These are phyloP conservation scores for Lomentospora prolificans DNA, from an alignment of 2,329 filamentous ascomycete species.

Conservation along the genomic window DNA sequence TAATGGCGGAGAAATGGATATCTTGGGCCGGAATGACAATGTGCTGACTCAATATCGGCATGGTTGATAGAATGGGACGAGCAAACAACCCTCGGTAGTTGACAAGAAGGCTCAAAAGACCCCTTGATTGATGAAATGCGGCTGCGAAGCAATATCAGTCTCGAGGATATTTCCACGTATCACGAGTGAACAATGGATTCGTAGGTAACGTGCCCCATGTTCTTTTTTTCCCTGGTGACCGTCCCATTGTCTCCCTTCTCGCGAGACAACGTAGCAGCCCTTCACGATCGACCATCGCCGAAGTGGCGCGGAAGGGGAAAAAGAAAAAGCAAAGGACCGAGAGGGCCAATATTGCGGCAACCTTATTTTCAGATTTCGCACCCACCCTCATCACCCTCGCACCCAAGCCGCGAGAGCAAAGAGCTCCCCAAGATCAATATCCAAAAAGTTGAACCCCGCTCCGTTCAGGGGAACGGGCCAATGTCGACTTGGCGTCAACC, in stretches of 20 bases:
- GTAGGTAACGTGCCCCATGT: too few relatives aligned
- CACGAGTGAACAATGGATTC: too few relatives aligned
- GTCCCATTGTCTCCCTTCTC: too few relatives aligned
- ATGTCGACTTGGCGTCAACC: background rate
- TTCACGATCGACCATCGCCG: background rate
- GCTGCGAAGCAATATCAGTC: background rate
- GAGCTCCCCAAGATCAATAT: background rate
- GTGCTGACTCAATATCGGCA: background rate
- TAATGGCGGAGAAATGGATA: background rate
- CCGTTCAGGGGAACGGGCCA: background rate
- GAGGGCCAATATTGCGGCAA: background rate
- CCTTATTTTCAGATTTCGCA: background rate
- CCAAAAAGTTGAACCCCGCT: background rate
- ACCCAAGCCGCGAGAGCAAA: too few relatives aligned
- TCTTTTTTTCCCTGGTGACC: too few relatives aligned
- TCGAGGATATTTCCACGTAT: background rate
- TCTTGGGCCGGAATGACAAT: background rate
- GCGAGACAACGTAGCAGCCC: too few relatives aligned
- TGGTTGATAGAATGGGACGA: background rate
- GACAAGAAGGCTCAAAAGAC: background rate
- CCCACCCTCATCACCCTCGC: background rate
- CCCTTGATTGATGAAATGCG: background rate
- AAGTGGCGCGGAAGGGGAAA: background rate
- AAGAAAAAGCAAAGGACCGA: background rate
- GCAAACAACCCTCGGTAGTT: background rate